Base-by-base conservation (phyloP, 176 grass and related monocot genomes). In the Avena eriantha region DNA sequence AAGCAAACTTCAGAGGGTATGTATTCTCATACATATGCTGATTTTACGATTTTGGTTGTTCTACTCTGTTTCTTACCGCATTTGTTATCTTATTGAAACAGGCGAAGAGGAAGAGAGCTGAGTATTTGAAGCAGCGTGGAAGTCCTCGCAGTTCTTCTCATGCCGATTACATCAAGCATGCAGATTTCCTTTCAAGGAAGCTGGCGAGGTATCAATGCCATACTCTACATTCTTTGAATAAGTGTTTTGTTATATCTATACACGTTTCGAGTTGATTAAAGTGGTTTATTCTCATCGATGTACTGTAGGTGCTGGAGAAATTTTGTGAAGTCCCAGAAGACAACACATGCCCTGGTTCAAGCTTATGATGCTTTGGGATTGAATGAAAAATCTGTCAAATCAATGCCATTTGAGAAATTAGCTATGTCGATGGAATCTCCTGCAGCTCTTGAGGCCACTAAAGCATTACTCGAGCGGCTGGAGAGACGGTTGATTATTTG, bases 351-450 rank as follows among this genome's bases (percentile, higher is more conserved):
- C 23, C 76, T 99, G 72, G 88, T 84, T 81, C 86, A 90, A 93
- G 70, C 92, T 69, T 99, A 96, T 83, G 85, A 90, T 63, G 85
- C 86, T 10, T 89, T 99, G 63, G 87, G 83, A 73, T 84, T 99
- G 63, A 93, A 93, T 69, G 90, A 92, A 69, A 92, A 91, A 57
- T 90, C 97, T 63, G 92, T 94, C 34, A 94, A 94, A 67, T 87
- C 73, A 60, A 99, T 94, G 97, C 94, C 90, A 56, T 99, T 99
- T 81, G 97, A 99, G 80, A 90, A 94, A 58, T 79, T 99, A 61
- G 97, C 92, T 70, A 77, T 94, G 76, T 72, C 78, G 66, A 99
- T 99, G 47, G 90, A 93, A 83, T 96, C 97, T 43, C 77, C 94
- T 69, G 47, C 26, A 45, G 88, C 88, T 82, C 92, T 96, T 78